These are phyloP conservation scores for Sapria himalayana DNA, from an alignment of 345 rosid species.

Conservation along the genomic window DNA sequence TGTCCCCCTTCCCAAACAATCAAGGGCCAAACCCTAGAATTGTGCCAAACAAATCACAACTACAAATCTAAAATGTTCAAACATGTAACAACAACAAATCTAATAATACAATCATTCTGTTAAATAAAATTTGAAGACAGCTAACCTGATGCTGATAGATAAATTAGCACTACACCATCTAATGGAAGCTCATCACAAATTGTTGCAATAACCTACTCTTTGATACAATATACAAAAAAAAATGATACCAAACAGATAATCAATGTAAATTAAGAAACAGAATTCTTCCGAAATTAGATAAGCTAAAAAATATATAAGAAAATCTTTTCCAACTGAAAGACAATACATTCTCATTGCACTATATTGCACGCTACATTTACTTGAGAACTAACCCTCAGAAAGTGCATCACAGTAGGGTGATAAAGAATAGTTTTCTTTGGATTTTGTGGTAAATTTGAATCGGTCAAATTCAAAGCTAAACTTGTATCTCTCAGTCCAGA, in stretches of 20 bases:
- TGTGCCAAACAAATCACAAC: too few relatives aligned
- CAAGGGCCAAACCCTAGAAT: too few relatives aligned
- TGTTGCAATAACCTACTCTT: constrained; percentile 69
- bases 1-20: too few relatives aligned
- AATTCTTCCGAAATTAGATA: neutral
- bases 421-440: constrained; percentile 82
- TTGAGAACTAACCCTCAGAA: constrained; percentile 56
- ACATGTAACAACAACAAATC: too few relatives aligned
- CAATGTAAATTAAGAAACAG: constrained; percentile 1
- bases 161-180: constrained; percentile 57
- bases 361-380: constrained; percentile 6
- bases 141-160: constrained; percentile 73
- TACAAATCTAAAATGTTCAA: too few relatives aligned
- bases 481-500: constrained; percentile 73
- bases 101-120: too few relatives aligned
- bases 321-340: too few relatives aligned
- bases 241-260: constrained; percentile 1
- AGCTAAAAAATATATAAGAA: neutral
- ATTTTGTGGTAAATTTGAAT: constrained; percentile 57
- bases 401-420: constrained; percentile 72
- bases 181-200: constrained; percentile 73
- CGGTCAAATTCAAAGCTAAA: constrained; percentile 50
- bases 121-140: too few relatives aligned
- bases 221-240: constrained; percentile 4
- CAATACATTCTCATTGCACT: too few relatives aligned